phyloP scores from a whole-genome alignment of 176 grass and related monocot species.

The Dactylis glomerata region DNA sequence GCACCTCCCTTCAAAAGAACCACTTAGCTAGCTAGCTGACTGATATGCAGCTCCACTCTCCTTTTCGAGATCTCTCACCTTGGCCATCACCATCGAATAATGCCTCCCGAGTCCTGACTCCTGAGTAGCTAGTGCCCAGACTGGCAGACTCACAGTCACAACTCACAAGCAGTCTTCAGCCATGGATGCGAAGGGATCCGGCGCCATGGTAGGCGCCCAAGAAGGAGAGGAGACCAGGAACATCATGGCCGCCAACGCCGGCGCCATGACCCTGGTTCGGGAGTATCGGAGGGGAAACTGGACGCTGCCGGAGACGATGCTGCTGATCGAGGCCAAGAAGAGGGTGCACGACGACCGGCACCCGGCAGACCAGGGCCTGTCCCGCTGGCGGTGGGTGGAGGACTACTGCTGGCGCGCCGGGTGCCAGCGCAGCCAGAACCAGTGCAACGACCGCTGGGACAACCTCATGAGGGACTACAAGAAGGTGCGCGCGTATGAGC shows the following conservation, averaged over 20 bases:
- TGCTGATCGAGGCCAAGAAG: conserved; percentile 83
- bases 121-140: neutral
- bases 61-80: neutral
- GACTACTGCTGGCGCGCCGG: conserved; percentile 93
- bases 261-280: conserved; percentile 30
- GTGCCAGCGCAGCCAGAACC: conserved; percentile 88
- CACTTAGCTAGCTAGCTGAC: neutral
- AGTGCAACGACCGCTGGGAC: conserved; percentile 99
- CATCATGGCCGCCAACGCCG: conserved; percentile 9
- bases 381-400: conserved; percentile 95
- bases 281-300: conserved; percentile 90
- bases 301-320: conserved; percentile 84
- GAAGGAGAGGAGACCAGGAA: conserved; percentile 22
- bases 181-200: conserved; percentile 27
- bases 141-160: too few relatives aligned
- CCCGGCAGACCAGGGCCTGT: conserved; percentile 50
- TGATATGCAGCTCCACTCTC: neutral
- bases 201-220: conserved; percentile 19
- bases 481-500: conserved; percentile 92
- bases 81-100: conserved; percentile 30
- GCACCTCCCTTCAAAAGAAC: neutral
- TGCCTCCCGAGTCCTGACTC: neutral
- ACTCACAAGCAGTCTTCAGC: neutral
- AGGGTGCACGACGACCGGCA: conserved; percentile 61
- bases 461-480: conserved; percentile 97